Percentiles rank a stretch among this genome's conserved stretches.
phyloP scores from a whole-genome alignment of 2,329 filamentous ascomycete genomes.

The Pseudocercospora cruenta region DNA sequence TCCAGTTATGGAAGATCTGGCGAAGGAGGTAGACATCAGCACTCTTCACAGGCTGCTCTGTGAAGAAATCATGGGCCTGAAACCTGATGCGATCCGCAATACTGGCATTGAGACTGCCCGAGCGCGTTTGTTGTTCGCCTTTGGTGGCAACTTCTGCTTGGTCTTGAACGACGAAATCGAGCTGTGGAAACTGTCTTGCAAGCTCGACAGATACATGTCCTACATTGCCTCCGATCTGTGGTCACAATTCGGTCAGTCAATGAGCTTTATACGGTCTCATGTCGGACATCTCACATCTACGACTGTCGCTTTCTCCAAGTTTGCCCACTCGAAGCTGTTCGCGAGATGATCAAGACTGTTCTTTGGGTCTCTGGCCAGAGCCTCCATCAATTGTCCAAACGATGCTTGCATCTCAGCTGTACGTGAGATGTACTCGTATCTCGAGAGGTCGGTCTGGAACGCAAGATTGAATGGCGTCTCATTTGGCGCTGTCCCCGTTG shows the following conservation, averaged over 20 bases:
- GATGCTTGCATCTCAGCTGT: background rate
- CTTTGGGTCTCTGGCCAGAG: background rate
- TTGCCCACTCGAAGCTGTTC: background rate
- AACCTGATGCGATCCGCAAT: constrained; percentile 10
- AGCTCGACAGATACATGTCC: constrained; percentile 4
- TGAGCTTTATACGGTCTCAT: background rate
- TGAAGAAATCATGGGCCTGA: constrained; percentile 33
- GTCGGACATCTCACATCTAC: background rate
- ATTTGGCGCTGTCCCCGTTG: background rate
- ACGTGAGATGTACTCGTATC: background rate
- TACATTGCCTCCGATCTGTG: constrained; percentile 26
- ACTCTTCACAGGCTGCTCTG: constrained; percentile 26
- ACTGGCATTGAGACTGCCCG: background rate
- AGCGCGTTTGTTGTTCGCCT: background rate
- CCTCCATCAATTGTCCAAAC: background rate
- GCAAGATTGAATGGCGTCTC: background rate
- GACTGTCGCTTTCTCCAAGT: background rate
- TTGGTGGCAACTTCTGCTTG: background rate
- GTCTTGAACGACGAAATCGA: constrained; percentile 19
- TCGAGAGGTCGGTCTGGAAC: background rate
- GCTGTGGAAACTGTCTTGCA: constrained; percentile 7
- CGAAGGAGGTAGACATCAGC: constrained; percentile 35
- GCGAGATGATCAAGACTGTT: background rate
- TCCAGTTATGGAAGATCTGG: constrained; percentile 27
- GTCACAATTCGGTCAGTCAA: background rate